Percentiles rank a stretch among this genome's conserved stretches.
phyloP scores from a whole-genome alignment of 169 alveolate species.

The Cryptosporidium tyzzeri region DNA sequence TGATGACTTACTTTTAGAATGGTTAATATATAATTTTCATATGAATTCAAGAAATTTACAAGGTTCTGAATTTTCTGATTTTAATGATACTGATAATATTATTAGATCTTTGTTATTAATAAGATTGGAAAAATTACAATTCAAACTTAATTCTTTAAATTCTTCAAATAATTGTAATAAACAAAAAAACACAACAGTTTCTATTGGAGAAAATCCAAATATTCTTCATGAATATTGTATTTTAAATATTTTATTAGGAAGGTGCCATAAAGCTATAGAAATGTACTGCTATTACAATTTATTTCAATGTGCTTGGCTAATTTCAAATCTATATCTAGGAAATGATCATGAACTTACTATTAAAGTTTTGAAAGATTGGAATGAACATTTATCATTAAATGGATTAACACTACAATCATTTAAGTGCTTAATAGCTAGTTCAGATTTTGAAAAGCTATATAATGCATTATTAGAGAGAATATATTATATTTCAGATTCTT shows the following conservation, averaged over 20 bases:
- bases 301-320: conserved; percentile 38
- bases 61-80: neutral
- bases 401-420: conserved; percentile 17
- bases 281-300: conserved; percentile 55
- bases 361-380: conserved; percentile 36
- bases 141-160: neutral
- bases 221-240: conserved; percentile 56
- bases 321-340: conserved; percentile 29
- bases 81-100: neutral
- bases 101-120: neutral
- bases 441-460: conserved; percentile 3
- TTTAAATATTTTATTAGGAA: conserved; percentile 28
- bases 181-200: neutral
- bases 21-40: neutral
- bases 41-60: no score
- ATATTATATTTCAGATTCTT: neutral
- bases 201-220: conserved; percentile 11
- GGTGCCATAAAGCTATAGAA: conserved; percentile 36
- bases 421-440: conserved; percentile 31
- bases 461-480: conserved; percentile 6
- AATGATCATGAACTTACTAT: neutral
- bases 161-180: neutral
- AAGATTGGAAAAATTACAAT: neutral
- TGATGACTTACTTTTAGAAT: neutral
- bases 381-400: neutral